phyloP scores from a whole-genome alignment of 179 eudicot genomes.

The Silene noctiflora region DNA sequence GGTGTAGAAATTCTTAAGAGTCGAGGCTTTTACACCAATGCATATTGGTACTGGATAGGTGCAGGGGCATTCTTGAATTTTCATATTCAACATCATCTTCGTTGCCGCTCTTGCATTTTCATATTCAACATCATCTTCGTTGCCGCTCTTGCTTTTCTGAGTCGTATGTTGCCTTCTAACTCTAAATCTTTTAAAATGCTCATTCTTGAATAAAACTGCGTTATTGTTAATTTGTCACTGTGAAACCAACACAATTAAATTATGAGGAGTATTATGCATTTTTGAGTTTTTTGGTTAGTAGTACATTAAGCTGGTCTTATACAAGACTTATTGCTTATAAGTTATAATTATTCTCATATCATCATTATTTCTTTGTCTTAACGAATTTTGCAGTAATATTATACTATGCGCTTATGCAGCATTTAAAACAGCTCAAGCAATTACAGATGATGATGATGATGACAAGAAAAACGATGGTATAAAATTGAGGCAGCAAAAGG shows the following conservation, averaged over 20 bases:
- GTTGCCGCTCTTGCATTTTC: conserved; percentile 39
- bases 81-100: conserved; percentile 39
- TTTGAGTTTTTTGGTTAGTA: too few species aligned
- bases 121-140: conserved; percentile 38
- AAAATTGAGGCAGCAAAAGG: background rate
- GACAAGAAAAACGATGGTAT: conserved; percentile 10
- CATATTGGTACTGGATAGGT: conserved; percentile 69
- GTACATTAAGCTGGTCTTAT: too few species aligned
- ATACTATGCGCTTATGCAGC: conserved; percentile 40
- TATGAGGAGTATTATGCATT: too few species aligned
- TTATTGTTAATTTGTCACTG: too few species aligned
- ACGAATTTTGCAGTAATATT: background rate
- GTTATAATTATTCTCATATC: too few species aligned
- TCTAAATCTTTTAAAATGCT: background rate
- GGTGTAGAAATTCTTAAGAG: conserved; percentile 33
- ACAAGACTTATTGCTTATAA: too few species aligned
- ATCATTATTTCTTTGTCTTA: background rate
- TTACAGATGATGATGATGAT: conserved; percentile 42
- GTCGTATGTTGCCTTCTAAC: conserved; percentile 36
- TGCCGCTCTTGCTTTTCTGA: conserved; percentile 40
- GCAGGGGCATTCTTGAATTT: conserved; percentile 46
- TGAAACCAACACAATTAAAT: too few species aligned
- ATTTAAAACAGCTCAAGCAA: conserved; percentile 42
- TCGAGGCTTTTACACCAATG: conserved; percentile 42
- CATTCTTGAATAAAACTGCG: background rate